Evolutionary conservation across 495 filamentous ascomycete genomes (phyloP).

Genomic region (Aspergillus bertholletiae): DNA sequence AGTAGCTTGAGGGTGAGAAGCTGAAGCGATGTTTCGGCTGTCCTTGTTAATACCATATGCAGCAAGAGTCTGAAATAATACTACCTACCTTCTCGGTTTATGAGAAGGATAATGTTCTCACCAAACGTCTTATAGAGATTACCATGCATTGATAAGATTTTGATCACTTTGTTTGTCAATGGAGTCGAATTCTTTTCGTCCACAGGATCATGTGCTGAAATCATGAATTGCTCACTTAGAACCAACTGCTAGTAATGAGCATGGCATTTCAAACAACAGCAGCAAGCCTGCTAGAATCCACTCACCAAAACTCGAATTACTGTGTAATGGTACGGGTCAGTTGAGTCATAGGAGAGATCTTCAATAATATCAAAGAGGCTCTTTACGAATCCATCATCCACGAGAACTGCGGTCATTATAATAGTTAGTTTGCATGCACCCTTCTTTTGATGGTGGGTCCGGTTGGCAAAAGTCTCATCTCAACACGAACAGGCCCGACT

Average conservation of each 20-base stretch:
- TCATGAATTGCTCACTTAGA: conserved; percentile 98
- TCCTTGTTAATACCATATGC: conserved; percentile 14
- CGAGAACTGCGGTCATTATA: conserved; percentile 37
- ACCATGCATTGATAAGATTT: conserved; percentile 76
- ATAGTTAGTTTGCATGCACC: conserved; percentile 1
- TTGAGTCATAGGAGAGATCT: conserved; percentile 78
- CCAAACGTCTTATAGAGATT: conserved; percentile 88
- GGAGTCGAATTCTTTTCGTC: conserved; percentile 35
- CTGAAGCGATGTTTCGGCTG: conserved; percentile 81
- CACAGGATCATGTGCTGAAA: conserved; percentile 55
- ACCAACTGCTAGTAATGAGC: conserved; percentile 63
- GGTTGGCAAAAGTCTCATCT: not conserved
- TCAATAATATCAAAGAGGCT: conserved; percentile 90
- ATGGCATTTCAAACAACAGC: not conserved
- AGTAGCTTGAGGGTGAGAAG: conserved; percentile 92
- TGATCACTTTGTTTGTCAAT: conserved; percentile 93
- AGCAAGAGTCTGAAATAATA: not conserved
- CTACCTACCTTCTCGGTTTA: conserved; percentile 82
- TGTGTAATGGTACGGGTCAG: conserved; percentile 95
- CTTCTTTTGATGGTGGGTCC: not conserved
- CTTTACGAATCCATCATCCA: conserved; percentile 82
- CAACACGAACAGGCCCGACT: conserved; percentile 16
- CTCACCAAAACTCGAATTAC: conserved; percentile 87
- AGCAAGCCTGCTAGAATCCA: conserved; percentile 12
- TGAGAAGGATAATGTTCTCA: conserved; percentile 92